Evolutionary conservation across 768 basidiomycete species (phyloP).

Genomic region (Pleurotus citrinopileatus): DNA sequence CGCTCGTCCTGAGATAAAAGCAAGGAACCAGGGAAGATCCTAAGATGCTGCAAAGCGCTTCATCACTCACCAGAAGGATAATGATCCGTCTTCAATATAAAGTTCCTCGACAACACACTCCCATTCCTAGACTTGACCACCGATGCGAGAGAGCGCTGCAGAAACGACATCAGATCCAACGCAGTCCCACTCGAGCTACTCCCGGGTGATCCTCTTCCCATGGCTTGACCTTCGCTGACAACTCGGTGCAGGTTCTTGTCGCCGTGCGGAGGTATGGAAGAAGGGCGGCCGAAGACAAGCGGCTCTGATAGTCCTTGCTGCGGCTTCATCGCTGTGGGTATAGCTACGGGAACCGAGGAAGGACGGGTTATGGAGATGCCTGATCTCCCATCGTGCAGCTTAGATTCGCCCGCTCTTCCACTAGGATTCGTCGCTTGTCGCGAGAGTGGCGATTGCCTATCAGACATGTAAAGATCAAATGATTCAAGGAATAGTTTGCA

Average conservation of each 20-base stretch:
- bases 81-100: constrained; percentile 93
- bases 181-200: constrained; percentile 22
- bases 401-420: too few species aligned
- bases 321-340: background rate
- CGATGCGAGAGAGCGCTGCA: constrained; percentile 65
- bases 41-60: background rate
- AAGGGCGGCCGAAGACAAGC: constrained; percentile 11
- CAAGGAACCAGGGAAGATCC: too few species aligned
- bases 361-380: background rate
- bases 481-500: too few species aligned
- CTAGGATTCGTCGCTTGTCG: too few species aligned
- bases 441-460: too few species aligned
- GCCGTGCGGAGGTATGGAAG: constrained; percentile 20
- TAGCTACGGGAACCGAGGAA: too few species aligned
- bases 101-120: constrained; percentile 82
- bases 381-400: constrained; percentile 4
- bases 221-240: constrained; percentile 7
- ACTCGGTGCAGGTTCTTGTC: background rate
- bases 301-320: constrained; percentile 2
- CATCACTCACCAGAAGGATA: constrained; percentile 64
- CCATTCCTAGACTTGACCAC: constrained; percentile 83
- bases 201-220: constrained; percentile 12
- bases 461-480: too few species aligned
- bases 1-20: constrained; percentile 63
- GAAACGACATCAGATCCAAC: constrained; percentile 59